phyloP scores from a whole-genome alignment of 2,329 filamentous ascomycete species.

The Xylariaceae sp. region DNA sequence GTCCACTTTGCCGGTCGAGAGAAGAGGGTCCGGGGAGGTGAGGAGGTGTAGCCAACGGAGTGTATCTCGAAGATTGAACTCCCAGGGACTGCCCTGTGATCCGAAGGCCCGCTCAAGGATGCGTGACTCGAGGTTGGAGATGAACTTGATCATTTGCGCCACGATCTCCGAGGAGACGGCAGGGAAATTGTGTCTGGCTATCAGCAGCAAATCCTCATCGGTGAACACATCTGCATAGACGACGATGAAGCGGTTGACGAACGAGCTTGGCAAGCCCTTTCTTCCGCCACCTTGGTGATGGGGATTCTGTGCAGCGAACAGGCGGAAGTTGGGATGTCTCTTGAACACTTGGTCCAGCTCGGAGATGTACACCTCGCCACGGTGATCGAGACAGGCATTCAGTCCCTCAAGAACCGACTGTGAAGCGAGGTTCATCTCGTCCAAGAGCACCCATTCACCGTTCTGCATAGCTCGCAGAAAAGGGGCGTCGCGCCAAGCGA shows the following conservation, averaged over 20 bases:
- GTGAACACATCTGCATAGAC: constrained; percentile 93
- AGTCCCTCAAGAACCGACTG: constrained; percentile 94
- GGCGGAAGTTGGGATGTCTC: constrained; percentile 80
- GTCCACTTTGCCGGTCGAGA: constrained; percentile 53
- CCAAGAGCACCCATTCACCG: constrained; percentile 91
- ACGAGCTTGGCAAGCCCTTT: constrained; percentile 90
- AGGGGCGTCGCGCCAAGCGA: constrained; percentile 92
- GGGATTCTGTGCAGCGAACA: constrained; percentile 96
- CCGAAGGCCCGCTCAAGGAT: constrained; percentile 58
- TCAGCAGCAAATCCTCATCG: constrained; percentile 71
- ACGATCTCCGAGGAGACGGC: constrained; percentile 54
- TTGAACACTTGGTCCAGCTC: constrained; percentile 93
- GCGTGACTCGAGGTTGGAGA: constrained; percentile 71
- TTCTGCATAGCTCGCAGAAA: constrained; percentile 96
- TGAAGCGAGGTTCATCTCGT: constrained; percentile 98
- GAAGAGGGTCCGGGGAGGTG: constrained; percentile 52
- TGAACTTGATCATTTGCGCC: constrained; percentile 66
- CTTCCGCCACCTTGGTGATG: constrained; percentile 94
- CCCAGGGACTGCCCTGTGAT: constrained; percentile 74
- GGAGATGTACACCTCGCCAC: constrained; percentile 91
- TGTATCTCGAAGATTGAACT: constrained; percentile 89
- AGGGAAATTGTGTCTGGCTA: constrained; percentile 74
- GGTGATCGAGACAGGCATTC: constrained; percentile 93
- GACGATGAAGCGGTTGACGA: constrained; percentile 96
- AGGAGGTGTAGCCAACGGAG: constrained; percentile 79